These are phyloP conservation scores for Linum lewisii DNA, from an alignment of 345 rosid species.

Conservation along the genomic window DNA sequence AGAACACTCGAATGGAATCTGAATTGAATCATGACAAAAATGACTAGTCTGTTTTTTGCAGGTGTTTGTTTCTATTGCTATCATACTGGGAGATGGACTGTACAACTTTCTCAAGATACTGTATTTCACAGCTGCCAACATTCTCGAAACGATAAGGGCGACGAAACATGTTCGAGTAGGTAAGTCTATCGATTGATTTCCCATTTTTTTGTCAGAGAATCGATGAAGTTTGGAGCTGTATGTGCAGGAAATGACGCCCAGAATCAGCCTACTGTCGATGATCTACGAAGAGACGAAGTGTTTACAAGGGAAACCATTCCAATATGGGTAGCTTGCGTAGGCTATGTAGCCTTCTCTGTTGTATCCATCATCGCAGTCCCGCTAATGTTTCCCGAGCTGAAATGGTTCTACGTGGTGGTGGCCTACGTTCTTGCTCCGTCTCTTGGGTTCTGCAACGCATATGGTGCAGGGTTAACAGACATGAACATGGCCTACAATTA, in stretches of 20 bases:
- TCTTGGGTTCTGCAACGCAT: conserved; percentile 93
- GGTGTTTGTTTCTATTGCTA: conserved; percentile 78
- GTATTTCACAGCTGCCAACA: conserved; percentile 38
- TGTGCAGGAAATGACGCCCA: conserved; percentile 26
- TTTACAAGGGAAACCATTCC: conserved; percentile 73
- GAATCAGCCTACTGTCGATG: conserved; percentile 14
- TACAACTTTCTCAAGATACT: conserved; percentile 84
- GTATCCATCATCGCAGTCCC: conserved; percentile 66
- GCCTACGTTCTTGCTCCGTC: conserved; percentile 85
- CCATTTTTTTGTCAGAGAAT: neutral
- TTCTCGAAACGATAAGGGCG: conserved; percentile 25
- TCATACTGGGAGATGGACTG: conserved; percentile 86
- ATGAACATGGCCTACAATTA: conserved; percentile 97
- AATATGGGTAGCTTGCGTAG: conserved; percentile 62
- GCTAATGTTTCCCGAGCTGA: conserved; percentile 74
- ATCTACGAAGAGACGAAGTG: conserved; percentile 46
- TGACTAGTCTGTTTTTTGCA: conserved; percentile 22
- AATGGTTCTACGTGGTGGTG: conserved; percentile 78
- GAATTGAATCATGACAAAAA: neutral
- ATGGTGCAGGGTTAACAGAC: conserved; percentile 91
- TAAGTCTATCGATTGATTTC: conserved; percentile 12
- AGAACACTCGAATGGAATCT: neutral
- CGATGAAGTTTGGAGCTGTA: neutral
- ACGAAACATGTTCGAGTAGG: conserved; percentile 28
- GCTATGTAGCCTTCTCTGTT: conserved; percentile 54